Conservation (phyloP, 2,329 filamentous ascomycete genomes). For the Penicillium corylophilum region DNA sequence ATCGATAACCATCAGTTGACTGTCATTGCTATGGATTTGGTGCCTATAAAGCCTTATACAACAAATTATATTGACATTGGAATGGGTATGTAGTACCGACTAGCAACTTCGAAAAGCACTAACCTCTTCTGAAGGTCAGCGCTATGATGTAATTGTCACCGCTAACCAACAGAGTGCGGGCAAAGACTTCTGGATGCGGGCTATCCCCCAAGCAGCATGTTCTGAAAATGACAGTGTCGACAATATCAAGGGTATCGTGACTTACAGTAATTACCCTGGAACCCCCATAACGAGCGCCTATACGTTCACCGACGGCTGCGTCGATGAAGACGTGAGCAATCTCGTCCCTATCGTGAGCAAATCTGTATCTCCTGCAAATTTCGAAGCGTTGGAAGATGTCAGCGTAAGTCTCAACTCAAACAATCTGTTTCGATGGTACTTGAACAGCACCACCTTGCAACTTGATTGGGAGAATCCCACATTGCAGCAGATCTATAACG, state of each 20-base stretch:
- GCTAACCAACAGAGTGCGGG: slow-evolving; percentile 23
- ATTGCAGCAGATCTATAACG: slow-evolving; percentile 16
- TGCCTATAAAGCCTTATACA: slow-evolving; percentile 61
- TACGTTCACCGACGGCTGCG: slow-evolving; percentile 20
- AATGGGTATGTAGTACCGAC: slow-evolving; percentile 45
- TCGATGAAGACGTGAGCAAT: slow-evolving; percentile 27
- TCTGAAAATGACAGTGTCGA: slow-evolving; percentile 39
- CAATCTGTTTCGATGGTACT: slow-evolving; percentile 22
- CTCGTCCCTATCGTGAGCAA: slow-evolving; percentile 19
- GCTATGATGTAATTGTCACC: slow-evolving; percentile 40
- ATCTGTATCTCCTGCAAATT: slow-evolving; percentile 7
- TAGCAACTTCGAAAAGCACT: too few species aligned
- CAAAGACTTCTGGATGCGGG: slow-evolving; percentile 43
- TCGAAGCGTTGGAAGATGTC: slow-evolving; percentile 11
- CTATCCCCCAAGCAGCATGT: slow-evolving; percentile 45
- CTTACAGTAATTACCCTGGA: slow-evolving; percentile 28
- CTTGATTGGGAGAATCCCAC: slow-evolving; percentile 4
- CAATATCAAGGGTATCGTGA: slow-evolving; percentile 52
- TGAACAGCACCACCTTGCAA: slow-evolving; percentile 52
- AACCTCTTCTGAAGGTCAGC: slow-evolving; percentile 33
- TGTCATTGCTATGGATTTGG: slow-evolving; percentile 65
- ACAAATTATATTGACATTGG: slow-evolving; percentile 61
- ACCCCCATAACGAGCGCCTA: slow-evolving; percentile 14
- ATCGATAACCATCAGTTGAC: slow-evolving; percentile 63
- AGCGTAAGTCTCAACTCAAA: slow-evolving; percentile 15